Evolutionary conservation across 495 filamentous ascomycete species (phyloP).

Genomic region (Platismatia glauca): DNA sequence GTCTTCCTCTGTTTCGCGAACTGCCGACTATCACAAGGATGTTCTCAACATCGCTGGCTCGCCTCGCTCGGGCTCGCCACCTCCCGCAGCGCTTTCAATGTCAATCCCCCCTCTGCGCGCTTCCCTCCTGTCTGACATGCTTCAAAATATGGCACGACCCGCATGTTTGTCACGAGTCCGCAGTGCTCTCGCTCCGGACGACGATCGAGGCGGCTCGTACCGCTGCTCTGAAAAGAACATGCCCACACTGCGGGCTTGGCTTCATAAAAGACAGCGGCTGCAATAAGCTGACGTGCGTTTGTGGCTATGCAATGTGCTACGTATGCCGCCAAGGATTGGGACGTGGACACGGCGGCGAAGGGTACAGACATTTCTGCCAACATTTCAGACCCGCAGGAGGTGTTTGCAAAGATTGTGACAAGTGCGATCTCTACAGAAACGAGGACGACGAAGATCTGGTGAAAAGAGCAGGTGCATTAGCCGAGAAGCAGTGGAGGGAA

Average conservation of each 20-base stretch:
- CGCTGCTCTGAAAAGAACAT: conserved; percentile 89
- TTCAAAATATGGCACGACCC: conserved; percentile 55
- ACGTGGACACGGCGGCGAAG: conserved; percentile 43
- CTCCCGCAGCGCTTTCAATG: conserved; percentile 67
- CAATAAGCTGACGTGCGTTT: conserved; percentile 96
- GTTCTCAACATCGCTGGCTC: conserved; percentile 47
- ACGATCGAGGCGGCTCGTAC: conserved; percentile 87
- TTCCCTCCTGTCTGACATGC: conserved; percentile 71
- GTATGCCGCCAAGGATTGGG: conserved; percentile 57
- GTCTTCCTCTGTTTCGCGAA: conserved; percentile 31
- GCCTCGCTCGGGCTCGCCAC: conserved; percentile 51
- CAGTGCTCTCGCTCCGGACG: conserved; percentile 63
- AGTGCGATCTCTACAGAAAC: conserved; percentile 80
- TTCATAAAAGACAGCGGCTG: conserved; percentile 91
- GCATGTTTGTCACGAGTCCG: conserved; percentile 56
- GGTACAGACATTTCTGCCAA: conserved; percentile 89
- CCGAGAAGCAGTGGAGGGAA: conserved; percentile 73
- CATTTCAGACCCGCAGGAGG: conserved; percentile 77
- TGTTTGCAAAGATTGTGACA: conserved; percentile 66
- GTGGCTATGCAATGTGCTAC: conserved; percentile 97
- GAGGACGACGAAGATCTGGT: conserved; percentile 80
- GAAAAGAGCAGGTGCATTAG: conserved; percentile 62
- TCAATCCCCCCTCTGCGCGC: conserved; percentile 53
- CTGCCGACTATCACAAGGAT: conserved; percentile 33
- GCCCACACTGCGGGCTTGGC: conserved; percentile 76